Conservation (phyloP, 2,329 filamentous ascomycete genomes). For the Paecilomyces niveus region DNA sequence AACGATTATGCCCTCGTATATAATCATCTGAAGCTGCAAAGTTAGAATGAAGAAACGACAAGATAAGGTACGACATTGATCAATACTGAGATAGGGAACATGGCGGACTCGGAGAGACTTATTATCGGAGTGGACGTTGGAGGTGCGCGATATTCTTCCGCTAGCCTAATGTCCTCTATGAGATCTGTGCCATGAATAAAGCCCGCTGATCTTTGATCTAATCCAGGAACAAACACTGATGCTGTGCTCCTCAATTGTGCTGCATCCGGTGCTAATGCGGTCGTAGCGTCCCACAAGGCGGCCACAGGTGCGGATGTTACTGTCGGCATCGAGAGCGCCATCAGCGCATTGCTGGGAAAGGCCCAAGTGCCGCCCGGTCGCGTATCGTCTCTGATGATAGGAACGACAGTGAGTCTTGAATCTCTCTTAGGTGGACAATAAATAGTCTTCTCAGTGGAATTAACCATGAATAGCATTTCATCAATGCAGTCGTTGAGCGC, state of each 20-base stretch:
- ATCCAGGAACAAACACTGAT: conserved; percentile 31
- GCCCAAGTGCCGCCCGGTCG: conserved; percentile 31
- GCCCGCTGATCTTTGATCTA: not conserved
- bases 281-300: conserved; percentile 44
- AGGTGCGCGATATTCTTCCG: conserved; percentile 5
- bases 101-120: not conserved
- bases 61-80: not conserved
- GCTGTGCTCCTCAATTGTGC: conserved; percentile 40
- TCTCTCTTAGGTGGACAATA: not conserved
- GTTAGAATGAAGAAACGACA: conserved; percentile 1
- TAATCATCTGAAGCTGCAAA: not conserved
- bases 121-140: conserved; percentile 36
- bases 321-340: conserved; percentile 42
- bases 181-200: not conserved
- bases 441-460: not conserved
- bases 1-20: not conserved
- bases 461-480: conserved; percentile 29
- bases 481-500: conserved; percentile 44
- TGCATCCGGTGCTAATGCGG: conserved; percentile 29
- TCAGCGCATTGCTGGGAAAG: conserved; percentile 35
- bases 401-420: conserved; percentile 23
- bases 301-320: conserved; percentile 47
- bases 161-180: not conserved
- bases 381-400: conserved; percentile 44
- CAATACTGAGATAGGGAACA: not conserved